phyloP scores from a whole-genome alignment of 495 filamentous ascomycete species.

The Acidomyces sp. region DNA sequence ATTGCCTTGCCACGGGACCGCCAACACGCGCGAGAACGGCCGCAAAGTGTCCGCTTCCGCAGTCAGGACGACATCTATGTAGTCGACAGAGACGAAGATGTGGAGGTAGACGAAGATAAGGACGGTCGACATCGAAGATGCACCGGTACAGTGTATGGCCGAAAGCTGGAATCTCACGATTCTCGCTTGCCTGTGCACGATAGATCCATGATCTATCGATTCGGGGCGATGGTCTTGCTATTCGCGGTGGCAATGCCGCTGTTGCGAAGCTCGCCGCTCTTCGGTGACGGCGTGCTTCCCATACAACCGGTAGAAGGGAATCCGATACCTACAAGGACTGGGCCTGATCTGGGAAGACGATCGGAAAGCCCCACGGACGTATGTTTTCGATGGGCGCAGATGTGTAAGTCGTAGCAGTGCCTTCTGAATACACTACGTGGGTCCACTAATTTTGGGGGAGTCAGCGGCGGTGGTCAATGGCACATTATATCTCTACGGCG shows the following conservation, averaged over 20 bases:
- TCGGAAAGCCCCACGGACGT: conserved; percentile 35
- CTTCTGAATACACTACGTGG: no score
- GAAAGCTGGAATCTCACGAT: conserved; percentile 1
- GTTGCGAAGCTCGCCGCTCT: conserved; percentile 17
- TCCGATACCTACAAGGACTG: conserved; percentile 17
- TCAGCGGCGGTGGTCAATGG: conserved; percentile 47
- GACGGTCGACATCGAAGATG: not conserved
- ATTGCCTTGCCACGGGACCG: not conserved
- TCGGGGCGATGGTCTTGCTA: conserved; percentile 20
- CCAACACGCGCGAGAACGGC: conserved; percentile 2
- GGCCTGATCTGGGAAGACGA: conserved; percentile 16
- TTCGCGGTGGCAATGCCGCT: conserved; percentile 22
- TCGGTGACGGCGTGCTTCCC: conserved; percentile 4
- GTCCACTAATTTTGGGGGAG: no score
- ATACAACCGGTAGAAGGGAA: conserved; percentile 23
- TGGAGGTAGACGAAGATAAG: conserved; percentile 3
- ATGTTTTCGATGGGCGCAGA: conserved; percentile 57
- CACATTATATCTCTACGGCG: conserved; percentile 65
- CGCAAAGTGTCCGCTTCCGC: conserved; percentile 23
- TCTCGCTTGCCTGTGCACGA: conserved; percentile 1
- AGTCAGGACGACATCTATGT: conserved; percentile 20
- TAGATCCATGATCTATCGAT: conserved; percentile 15
- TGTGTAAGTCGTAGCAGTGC: conserved; percentile 34
- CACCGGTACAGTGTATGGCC: not conserved
- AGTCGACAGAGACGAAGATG: conserved; percentile 15